Percentiles rank a stretch among this genome's conserved stretches.
Conservation (phyloP, 2,329 filamentous ascomycete genomes). For the Fusarium anthophilum region DNA sequence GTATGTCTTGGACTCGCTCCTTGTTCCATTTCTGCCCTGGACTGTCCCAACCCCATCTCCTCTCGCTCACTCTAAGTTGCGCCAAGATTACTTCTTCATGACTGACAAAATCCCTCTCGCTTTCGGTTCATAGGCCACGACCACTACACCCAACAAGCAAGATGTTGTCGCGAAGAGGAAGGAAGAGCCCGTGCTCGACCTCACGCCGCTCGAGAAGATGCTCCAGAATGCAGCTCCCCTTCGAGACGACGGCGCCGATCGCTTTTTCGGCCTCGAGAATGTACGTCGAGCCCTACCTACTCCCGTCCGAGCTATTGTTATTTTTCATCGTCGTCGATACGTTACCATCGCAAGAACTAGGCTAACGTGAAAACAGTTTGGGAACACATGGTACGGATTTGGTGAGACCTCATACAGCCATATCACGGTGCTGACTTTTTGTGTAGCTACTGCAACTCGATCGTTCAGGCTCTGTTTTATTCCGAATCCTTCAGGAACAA, state of each 20-base stretch:
- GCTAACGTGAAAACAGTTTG: slow-evolving; percentile 73
- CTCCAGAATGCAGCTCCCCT: slow-evolving; percentile 83
- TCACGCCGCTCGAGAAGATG: slow-evolving; percentile 76
- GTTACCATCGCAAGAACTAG: background rate
- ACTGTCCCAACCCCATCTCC: slow-evolving; percentile 34
- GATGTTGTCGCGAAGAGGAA: slow-evolving; percentile 64
- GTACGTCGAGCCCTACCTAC: slow-evolving; percentile 63
- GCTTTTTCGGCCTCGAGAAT: slow-evolving; percentile 98
- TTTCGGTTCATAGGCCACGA: slow-evolving; percentile 51
- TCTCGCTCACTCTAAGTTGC: slow-evolving; percentile 16
- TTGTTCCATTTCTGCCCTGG: slow-evolving; percentile 5
- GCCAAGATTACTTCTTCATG: slow-evolving; percentile 28
- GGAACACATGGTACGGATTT: slow-evolving; percentile 88
- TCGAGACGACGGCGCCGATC: slow-evolving; percentile 89
- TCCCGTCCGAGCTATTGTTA: background rate
- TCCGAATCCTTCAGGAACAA: slow-evolving; percentile 93
- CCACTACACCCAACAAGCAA: slow-evolving; percentile 53
- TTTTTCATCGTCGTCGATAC: background rate
- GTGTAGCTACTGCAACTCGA: slow-evolving; percentile 94
- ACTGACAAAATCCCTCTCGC: slow-evolving; percentile 47
- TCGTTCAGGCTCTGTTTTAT: slow-evolving; percentile 96
- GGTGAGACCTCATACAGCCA: slow-evolving; percentile 1
- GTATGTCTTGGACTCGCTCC: slow-evolving; percentile 54
- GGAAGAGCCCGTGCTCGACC: slow-evolving; percentile 65
- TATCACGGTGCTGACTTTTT: slow-evolving; percentile 30